Evolutionary conservation across 257 asterid genomes (phyloP).

Genomic region (Echium plantagineum): DNA sequence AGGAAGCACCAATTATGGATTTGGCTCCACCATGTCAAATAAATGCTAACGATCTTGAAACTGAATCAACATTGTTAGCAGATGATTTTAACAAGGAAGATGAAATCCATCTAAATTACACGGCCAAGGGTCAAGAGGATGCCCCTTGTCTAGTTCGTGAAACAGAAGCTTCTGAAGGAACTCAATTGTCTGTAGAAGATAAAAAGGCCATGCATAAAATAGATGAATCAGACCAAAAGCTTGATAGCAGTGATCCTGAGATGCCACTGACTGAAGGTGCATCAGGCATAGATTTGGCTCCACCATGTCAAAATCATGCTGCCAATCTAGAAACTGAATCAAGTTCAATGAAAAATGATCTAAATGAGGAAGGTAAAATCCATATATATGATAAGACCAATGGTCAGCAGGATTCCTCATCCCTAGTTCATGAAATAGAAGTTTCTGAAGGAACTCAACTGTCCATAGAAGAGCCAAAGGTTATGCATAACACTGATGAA

Average conservation of each 20-base stretch:
- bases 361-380: too few species aligned
- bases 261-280: too few species aligned
- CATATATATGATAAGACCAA: too few species aligned
- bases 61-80: neutral
- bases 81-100: conserved; percentile 9
- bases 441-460: too few species aligned
- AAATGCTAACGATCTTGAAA: neutral
- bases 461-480: too few species aligned
- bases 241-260: neutral
- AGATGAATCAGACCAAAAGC: neutral
- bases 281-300: too few species aligned
- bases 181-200: neutral
- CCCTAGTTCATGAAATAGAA: too few species aligned
- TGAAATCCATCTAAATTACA: conserved; percentile 4
- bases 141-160: conserved; percentile 4
- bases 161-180: conserved; percentile 5
- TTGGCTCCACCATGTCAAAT: conserved; percentile 5
- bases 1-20: neutral
- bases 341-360: too few species aligned
- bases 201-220: neutral
- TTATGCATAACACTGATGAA: too few species aligned
- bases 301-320: too few species aligned
- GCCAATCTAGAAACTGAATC: too few species aligned
- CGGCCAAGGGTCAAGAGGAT: conserved; percentile 2
- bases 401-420: too few species aligned